Base-by-base conservation (phyloP, 371 early-diverging fungal genomes). In the Lichtheimia ornata region DNA sequence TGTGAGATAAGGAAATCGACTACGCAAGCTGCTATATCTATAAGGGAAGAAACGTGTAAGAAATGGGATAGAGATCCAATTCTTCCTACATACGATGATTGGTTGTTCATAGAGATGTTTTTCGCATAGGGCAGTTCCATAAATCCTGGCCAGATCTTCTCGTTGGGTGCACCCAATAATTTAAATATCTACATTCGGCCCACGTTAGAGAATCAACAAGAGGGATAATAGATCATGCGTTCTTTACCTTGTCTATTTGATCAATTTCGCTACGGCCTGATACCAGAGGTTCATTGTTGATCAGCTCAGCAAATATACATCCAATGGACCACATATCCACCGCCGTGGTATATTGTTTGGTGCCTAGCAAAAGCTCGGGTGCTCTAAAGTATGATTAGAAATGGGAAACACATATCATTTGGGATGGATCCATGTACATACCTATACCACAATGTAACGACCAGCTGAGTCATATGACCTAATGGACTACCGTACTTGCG, bases 321-420 rank as follows among this genome's bases (percentile, higher is more conserved):
- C 97, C 97, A 28, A 95, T 86, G 5, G 94, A 93, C 99, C 99
- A 99, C 78, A 99, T 95, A 69, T 99, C 99, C 22, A 99, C 84
- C 0, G 96, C 93, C 0, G 93, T 93, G 1, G 94, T 85, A 75
- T 99, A 99, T 59, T 91, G 84, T 58, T 88, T 93, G 4, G 83
- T 84, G 13, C 99, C 99, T 11, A 97, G 72, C n/a, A 99, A 71
- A 5, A 99, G 75, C 67, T 99, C 99, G 3, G 99, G 99, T 0
- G 99, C 91, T 72, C 99, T 91, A 71, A 35, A 50, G 4, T 9
- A 7, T 15, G 53, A 12, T 52, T 5, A 11, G 27, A 11, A 6
- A 20, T 51, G 50, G 2, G 22, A 50, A 4, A 15, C 17, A 22
- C 25, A 24, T 27, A 14, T 13, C 9, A 20, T 5, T 5, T 11